Evolutionary conservation across 1,284 basidiomycete species (phyloP).

Genomic region (Ustanciosporium gigantosporum): DNA sequence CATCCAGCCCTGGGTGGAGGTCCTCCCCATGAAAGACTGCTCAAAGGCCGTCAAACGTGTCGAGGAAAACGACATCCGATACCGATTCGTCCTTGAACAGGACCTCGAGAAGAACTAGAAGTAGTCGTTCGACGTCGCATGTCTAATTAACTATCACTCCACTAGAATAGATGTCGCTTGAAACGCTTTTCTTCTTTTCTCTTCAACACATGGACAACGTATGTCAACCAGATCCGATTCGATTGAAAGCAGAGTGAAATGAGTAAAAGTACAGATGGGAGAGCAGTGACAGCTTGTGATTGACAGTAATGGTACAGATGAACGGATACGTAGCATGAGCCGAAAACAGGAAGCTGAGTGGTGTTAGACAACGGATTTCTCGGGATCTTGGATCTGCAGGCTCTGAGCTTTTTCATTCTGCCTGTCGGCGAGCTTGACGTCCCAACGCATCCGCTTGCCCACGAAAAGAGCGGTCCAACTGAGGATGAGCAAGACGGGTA

Average conservation of each 20-base stretch:
- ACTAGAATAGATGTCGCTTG: no score
- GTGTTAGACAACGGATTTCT: background rate
- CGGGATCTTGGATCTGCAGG: background rate
- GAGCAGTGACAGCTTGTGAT: no score
- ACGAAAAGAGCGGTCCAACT: slow-evolving; percentile 73
- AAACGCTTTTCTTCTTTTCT: no score
- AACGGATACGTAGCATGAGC: no score
- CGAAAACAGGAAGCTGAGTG: no score
- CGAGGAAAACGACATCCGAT: slow-evolving; percentile 64
- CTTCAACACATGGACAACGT: no score
- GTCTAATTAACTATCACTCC: no score
- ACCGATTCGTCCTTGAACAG: slow-evolving; percentile 53
- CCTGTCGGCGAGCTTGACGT: background rate
- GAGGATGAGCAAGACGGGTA: slow-evolving; percentile 73
- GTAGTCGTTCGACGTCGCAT: no score
- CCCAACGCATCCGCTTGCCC: slow-evolving; percentile 49
- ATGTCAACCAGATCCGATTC: no score
- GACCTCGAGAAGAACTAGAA: slow-evolving; percentile 37
- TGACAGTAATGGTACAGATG: no score
- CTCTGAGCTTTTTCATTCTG: background rate
- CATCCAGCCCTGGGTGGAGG: slow-evolving; percentile 64
- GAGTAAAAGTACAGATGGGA: no score
- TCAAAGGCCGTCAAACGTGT: slow-evolving; percentile 67
- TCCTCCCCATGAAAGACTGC: slow-evolving; percentile 68
- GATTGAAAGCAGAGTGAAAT: no score